A percentile compares a stretch with the other conserved stretches of the same genome.
Conservation (phyloP, 805 yeast species). For the Yamadazyma takamatsuzukensis region DNA sequence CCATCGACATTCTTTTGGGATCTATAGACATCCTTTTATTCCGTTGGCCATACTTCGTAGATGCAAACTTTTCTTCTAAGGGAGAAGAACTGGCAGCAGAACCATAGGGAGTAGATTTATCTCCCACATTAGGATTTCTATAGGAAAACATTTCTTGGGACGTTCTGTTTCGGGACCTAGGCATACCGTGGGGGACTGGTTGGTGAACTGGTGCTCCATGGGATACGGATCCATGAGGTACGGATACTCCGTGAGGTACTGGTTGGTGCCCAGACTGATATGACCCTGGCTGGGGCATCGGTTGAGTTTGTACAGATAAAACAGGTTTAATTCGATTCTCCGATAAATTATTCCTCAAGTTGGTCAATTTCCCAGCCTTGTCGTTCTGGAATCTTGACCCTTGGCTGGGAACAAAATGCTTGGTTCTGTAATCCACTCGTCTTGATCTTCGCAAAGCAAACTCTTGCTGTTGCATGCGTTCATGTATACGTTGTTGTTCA, state of each 20-base stretch:
- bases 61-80: conserved; percentile 11
- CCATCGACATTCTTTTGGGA: conserved; percentile 2
- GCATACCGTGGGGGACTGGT: conserved; percentile 1
- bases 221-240: conserved; percentile 2
- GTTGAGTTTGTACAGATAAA: conserved; percentile 4
- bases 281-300: background rate
- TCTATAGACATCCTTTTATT: conserved; percentile 14
- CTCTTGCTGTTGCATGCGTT: conserved; percentile 11
- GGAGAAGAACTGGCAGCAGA: conserved; percentile 11
- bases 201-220: conserved; percentile 1
- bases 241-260: too few species aligned
- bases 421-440: conserved; percentile 38
- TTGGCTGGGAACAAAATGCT: conserved; percentile 13
- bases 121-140: conserved; percentile 16
- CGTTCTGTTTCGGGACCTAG: conserved; percentile 12
- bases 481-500: too few species aligned
- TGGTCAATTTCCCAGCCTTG: conserved; percentile 20
- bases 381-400: conserved; percentile 23
- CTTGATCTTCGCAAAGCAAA: conserved; percentile 36
- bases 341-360: conserved; percentile 17
- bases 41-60: conserved; percentile 13
- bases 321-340: too few species aligned
- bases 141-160: conserved; percentile 36
- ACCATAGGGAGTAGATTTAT: conserved; percentile 13
- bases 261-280: conserved; percentile 2